Evolutionary conservation across 129 eudicot species (phyloP).

Genomic region (Flaveria brownii): DNA sequence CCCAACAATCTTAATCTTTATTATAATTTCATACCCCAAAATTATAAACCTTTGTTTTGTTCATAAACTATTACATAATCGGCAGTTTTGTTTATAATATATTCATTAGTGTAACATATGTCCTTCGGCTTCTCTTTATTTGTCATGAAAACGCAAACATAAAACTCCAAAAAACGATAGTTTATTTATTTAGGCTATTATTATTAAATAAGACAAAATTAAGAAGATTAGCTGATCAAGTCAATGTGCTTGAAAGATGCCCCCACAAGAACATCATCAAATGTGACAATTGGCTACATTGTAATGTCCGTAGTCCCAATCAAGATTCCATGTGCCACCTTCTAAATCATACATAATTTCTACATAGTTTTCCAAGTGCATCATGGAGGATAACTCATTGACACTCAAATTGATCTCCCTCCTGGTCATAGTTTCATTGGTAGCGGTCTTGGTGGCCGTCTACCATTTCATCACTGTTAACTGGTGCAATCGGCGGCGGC

Average conservation of each 20-base stretch:
- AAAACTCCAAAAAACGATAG: neutral
- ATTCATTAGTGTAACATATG: neutral
- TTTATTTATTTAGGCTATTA: neutral
- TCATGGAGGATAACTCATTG: constrained; percentile 39
- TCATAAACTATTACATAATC: neutral
- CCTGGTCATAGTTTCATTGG: constrained; percentile 40
- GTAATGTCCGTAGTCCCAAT: constrained; percentile 32
- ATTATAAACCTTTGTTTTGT: too few species aligned
- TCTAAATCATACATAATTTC: constrained; percentile 33
- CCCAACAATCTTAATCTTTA: too few species aligned
- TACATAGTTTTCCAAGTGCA: neutral
- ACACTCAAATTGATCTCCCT: constrained; percentile 47
- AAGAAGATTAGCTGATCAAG: constrained; percentile 29
- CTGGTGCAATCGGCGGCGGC: constrained; percentile 30
- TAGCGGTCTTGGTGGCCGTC: constrained; percentile 42
- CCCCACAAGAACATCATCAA: constrained; percentile 22
- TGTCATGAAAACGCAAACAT: constrained; percentile 18
- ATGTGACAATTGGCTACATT: constrained; percentile 43
- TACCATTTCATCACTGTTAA: constrained; percentile 49
- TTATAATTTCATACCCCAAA: too few species aligned
- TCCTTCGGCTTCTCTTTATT: neutral
- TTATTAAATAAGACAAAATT: constrained; percentile 22
- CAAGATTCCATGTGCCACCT: constrained; percentile 35
- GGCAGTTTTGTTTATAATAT: neutral
- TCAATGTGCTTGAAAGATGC: constrained; percentile 29